These are phyloP conservation scores for Syzygium oleosum DNA, from an alignment of 345 rosid species.

Conservation along the genomic window DNA sequence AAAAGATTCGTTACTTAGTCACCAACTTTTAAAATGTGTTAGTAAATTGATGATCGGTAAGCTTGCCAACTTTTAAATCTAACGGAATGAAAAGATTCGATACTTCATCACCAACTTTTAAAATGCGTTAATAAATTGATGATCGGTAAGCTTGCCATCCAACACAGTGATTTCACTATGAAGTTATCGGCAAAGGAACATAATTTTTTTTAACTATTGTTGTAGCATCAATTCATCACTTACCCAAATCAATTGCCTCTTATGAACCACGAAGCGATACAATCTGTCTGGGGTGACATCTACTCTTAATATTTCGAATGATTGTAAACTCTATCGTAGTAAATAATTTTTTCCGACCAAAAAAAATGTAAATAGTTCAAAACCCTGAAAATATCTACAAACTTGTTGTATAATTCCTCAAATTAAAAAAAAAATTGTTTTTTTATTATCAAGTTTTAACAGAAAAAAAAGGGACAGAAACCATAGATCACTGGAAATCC, in stretches of 20 bases:
- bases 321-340: neutral
- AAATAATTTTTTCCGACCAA: too few relatives aligned
- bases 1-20: neutral
- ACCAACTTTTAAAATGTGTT: neutral
- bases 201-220: neutral
- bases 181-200: rapidly evolving
- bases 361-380: neutral
- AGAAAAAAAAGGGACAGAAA: neutral
- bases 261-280: neutral
- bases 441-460: neutral
- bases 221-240: rapidly evolving
- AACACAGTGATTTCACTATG: neutral
- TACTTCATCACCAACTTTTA: neutral
- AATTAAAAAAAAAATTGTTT: neutral
- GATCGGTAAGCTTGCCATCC: neutral
- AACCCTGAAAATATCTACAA: neutral
- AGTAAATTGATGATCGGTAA: neutral
- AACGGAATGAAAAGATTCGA: too few relatives aligned
- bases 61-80: too few relatives aligned
- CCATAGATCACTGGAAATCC: neutral
- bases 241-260: neutral
- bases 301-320: neutral
- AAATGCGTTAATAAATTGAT: neutral
- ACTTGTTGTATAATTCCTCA: neutral
- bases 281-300: rapidly evolving